Evolutionary conservation across 768 basidiomycete species (phyloP).

Genomic region (Hirschioporus abietinus): DNA sequence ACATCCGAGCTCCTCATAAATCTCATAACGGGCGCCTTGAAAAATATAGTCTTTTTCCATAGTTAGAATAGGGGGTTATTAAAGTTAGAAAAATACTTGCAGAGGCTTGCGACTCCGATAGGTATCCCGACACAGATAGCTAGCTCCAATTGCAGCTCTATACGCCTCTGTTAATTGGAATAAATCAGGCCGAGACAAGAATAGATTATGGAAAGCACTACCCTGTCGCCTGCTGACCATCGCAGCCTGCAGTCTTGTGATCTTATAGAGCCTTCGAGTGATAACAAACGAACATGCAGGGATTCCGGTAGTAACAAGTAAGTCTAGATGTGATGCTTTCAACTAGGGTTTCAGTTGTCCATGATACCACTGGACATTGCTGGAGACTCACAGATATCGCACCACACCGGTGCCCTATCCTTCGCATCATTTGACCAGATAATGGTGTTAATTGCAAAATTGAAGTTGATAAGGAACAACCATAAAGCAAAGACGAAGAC

Average conservation of each 20-base stretch:
- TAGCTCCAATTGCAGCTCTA: background rate
- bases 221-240: constrained; percentile 42
- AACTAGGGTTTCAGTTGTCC: background rate
- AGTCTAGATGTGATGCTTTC: constrained; percentile 34
- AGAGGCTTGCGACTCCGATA: background rate
- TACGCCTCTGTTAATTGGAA: background rate
- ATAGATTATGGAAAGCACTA: background rate
- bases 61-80: background rate
- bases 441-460: constrained; percentile 29
- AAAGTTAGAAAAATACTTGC: background rate
- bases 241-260: constrained; percentile 47
- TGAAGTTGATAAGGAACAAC: constrained; percentile 18
- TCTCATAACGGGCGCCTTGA: background rate
- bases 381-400: constrained; percentile 46
- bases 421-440: constrained; percentile 29
- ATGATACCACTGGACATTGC: no score
- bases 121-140: background rate
- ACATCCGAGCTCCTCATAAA: background rate
- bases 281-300: constrained; percentile 39
- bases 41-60: background rate
- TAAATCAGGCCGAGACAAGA: background rate
- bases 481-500: constrained; percentile 30
- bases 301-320: constrained; percentile 31
- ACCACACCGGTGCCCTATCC: constrained; percentile 39
- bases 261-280: constrained; percentile 43